Base-by-base conservation (phyloP, 2,329 filamentous ascomycete species). In the Claviceps sp. region DNA sequence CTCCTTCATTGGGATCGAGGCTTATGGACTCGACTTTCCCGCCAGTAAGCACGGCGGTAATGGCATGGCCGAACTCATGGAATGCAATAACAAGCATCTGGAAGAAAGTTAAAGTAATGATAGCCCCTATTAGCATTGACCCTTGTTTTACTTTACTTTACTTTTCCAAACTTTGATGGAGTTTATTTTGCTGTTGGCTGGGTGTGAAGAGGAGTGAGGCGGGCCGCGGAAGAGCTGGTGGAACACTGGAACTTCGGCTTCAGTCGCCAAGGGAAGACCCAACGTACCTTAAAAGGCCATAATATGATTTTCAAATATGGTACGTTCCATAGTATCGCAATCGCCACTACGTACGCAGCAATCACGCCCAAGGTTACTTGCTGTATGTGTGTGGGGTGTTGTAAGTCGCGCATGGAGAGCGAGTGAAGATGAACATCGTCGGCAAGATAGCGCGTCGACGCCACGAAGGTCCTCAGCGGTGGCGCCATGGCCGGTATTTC, bases 21-120 rank as follows among this genome's bases (percentile, higher is more conserved):
- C 77, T 82, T 61, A 90, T 88, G 41, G 80, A 84, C 62, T 87
- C 80, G 57, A 90, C 86, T 52, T 72, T 74, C 4, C 86, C 86
- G 51, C 86, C 86, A 0, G 86, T 90, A 54, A 81, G 77, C 56
- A 83, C 77, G 41, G 84, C 84, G 1, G 81, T 81, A 59, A 88
- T 78, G 48, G 86, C 86, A 67, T 90, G 86, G 13, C 84, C 80
- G 61, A 89, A 82, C 59, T 90, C 86, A 68, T 90, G 86, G 66
- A 89, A 90, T 40, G 86, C 86, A 57, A 90, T 89, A 50, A 87
- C 84, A 20, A 90, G 76, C 85, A 89, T 88, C 82, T 85, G 54
- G 1, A 30, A 4, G 26, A 11, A 30, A 30, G 1, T 30, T 11
- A 9, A 30, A 30, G 3, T 30, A 11, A 30, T 30, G 3, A 30